A percentile compares a stretch with the other conserved stretches of the same genome.
phyloP scores from a whole-genome alignment of 2,329 filamentous ascomycete genomes.

The Cadophora sp. region DNA sequence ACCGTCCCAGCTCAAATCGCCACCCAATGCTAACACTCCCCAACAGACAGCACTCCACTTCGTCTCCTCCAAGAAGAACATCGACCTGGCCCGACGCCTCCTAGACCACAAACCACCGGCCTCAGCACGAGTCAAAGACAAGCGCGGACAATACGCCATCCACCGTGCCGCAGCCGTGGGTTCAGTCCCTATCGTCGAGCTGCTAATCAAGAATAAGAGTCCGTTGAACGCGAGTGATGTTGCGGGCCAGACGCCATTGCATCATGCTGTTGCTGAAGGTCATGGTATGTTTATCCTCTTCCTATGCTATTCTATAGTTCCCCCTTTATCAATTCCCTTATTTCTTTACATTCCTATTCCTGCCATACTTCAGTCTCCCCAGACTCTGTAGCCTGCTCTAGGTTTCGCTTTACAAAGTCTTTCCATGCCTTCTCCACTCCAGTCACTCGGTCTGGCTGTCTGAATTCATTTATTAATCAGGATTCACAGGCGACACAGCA shows the following conservation, averaged over 20 bases:
- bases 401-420: too few relatives aligned
- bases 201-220: constrained; percentile 78
- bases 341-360: too few relatives aligned
- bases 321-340: too few relatives aligned
- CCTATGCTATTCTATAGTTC: too few relatives aligned
- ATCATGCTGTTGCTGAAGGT: constrained; percentile 83
- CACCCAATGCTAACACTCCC: constrained; percentile 16
- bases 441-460: too few relatives aligned
- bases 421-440: not conserved
- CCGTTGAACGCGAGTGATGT: constrained; percentile 84
- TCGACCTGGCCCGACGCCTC: constrained; percentile 82
- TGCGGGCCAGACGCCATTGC: constrained; percentile 85
- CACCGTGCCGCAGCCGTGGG: constrained; percentile 93
- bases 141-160: constrained; percentile 85
- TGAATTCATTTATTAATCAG: not conserved
- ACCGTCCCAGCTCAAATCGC: not conserved
- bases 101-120: constrained; percentile 73
- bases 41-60: constrained; percentile 86
- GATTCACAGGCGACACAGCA: constrained; percentile 72
- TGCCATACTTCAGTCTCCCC: too few relatives aligned
- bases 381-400: too few relatives aligned
- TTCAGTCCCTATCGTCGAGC: constrained; percentile 82
- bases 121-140: constrained; percentile 81
- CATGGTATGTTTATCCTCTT: constrained; percentile 64
- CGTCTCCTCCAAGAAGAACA: constrained; percentile 85